Conservation (phyloP, 192 early-diverging fungal genomes). For the Entrophospora sp. region DNA sequence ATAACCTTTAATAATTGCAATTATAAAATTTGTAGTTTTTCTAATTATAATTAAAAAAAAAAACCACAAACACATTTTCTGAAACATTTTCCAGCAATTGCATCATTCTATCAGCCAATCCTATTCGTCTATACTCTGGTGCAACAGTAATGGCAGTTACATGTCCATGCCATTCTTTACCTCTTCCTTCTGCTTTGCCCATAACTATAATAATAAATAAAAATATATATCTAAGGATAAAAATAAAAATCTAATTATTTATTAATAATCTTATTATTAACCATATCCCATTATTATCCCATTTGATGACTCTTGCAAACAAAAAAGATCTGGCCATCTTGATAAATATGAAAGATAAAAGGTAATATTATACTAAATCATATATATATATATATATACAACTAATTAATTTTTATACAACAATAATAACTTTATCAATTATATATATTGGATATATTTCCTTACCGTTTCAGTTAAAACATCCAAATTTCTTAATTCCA, state of each 20-base stretch:
- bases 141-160: slow-evolving; percentile 96
- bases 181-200: slow-evolving; percentile 91
- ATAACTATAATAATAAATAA: slow-evolving; percentile 48
- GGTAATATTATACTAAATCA: slow-evolving; percentile 88
- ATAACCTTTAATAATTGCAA: background rate
- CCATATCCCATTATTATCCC: slow-evolving; percentile 78
- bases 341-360: slow-evolving; percentile 93
- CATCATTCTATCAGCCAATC: slow-evolving; percentile 87
- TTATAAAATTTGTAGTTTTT: background rate
- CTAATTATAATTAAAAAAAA: background rate
- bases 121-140: slow-evolving; percentile 87
- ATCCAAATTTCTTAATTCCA: slow-evolving; percentile 69
- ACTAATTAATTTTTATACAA: background rate
- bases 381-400: too few species aligned
- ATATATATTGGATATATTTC: too few species aligned
- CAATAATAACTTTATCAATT: background rate
- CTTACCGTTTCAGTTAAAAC: slow-evolving; percentile 86
- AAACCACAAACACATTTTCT: slow-evolving; percentile 57
- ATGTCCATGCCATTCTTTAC: slow-evolving; percentile 92
- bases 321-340: slow-evolving; percentile 91
- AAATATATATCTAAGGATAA: background rate
- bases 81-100: slow-evolving; percentile 79
- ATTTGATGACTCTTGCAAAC: slow-evolving; percentile 65
- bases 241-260: background rate
- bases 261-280: slow-evolving; percentile 29